phyloP scores from a whole-genome alignment of 768 basidiomycete genomes.

The Pulveroboletus sp. region DNA sequence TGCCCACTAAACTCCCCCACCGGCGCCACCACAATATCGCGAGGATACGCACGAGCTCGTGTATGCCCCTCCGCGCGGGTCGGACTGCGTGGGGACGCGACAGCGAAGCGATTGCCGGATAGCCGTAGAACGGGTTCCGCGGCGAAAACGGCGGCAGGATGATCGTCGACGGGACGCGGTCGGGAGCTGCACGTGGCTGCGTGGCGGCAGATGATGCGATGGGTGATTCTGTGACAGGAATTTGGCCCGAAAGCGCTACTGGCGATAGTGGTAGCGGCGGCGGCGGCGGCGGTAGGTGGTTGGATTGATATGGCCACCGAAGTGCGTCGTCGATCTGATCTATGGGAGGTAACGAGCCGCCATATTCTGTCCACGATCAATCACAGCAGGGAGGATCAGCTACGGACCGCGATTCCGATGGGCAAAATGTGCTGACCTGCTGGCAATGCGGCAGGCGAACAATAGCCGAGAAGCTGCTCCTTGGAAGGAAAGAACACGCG shows the following conservation, averaged over 20 bases:
- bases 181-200: not conserved
- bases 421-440: constrained; percentile 32
- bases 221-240: not conserved
- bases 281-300: constrained; percentile 7
- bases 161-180: constrained; percentile 10
- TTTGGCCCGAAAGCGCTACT: not conserved
- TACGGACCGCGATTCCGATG: not conserved
- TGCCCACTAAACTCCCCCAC: constrained; percentile 44
- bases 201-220: not conserved
- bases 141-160: constrained; percentile 51
- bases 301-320: constrained; percentile 7
- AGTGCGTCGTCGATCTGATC: constrained; percentile 50
- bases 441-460: constrained; percentile 51
- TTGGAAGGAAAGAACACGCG: constrained; percentile 64
- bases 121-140: constrained; percentile 74
- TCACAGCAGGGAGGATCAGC: constrained; percentile 20
- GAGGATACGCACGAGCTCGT: constrained; percentile 64
- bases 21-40: constrained; percentile 60
- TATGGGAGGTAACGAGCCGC: constrained; percentile 55
- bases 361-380: constrained; percentile 52
- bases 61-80: constrained; percentile 63
- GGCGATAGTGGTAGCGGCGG: too few relatives aligned
- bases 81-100: constrained; percentile 40
- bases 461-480: constrained; percentile 51
- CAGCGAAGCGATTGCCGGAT: constrained; percentile 44